Percentiles rank a stretch among this genome's conserved stretches.
Conservation (phyloP, 2,329 filamentous ascomycete species). For the Volutella citrinella region DNA sequence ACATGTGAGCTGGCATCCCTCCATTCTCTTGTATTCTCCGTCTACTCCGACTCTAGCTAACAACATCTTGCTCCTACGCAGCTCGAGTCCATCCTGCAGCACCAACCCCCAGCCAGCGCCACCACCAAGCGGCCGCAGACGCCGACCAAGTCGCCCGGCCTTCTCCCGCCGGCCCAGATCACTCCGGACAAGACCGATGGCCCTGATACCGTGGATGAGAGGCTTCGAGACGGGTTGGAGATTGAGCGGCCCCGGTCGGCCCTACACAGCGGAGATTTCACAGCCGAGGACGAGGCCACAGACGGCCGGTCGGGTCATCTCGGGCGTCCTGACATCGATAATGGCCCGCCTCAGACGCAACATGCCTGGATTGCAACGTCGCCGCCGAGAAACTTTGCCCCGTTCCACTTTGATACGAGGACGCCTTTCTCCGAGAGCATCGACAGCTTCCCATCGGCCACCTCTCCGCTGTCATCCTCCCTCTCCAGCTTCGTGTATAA, state of each 20-base stretch:
- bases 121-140: conserved; percentile 25
- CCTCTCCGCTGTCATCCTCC: conserved; percentile 66
- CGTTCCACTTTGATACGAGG: conserved; percentile 42
- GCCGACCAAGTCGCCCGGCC: conserved; percentile 34
- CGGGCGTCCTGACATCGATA: conserved; percentile 9
- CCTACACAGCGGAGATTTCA: conserved; percentile 66
- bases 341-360: conserved; percentile 18
- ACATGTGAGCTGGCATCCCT: conserved; percentile 45
- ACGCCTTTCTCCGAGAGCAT: conserved; percentile 28
- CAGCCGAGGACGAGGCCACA: conserved; percentile 32
- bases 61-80: conserved; percentile 18
- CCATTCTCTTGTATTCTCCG: conserved; percentile 1
- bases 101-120: conserved; percentile 12
- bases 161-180: conserved; percentile 47
- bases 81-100: conserved; percentile 37
- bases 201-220: conserved; percentile 32
- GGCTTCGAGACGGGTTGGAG: conserved; percentile 53
- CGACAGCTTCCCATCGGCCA: conserved; percentile 41
- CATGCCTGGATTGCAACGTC: conserved; percentile 53
- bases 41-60: conserved; percentile 16
- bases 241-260: conserved; percentile 83
- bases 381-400: conserved; percentile 49
- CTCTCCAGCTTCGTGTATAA: conserved; percentile 81
- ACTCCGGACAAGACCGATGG: conserved; percentile 42
- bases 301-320: conserved; percentile 8